Evolutionary conservation across 2,329 filamentous ascomycete species (phyloP).

Genomic region (Tolypocladium inflatum): DNA sequence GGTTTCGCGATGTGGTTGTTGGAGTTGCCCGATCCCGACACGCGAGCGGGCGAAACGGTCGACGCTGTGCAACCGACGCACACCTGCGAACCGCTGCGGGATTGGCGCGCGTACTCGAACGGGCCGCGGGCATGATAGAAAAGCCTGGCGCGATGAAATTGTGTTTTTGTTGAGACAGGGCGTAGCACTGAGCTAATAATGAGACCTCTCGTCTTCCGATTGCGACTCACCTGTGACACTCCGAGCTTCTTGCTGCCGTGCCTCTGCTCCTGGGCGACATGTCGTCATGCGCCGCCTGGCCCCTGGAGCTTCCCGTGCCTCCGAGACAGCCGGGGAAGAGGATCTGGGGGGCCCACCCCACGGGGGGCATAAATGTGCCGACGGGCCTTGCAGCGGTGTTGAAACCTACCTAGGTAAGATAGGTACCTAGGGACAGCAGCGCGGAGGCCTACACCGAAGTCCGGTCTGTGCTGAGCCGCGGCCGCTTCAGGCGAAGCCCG

Average conservation of each 20-base stretch:
- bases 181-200: not conserved
- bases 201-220: not conserved
- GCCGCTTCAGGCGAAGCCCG: not conserved
- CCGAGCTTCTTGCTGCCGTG: not conserved
- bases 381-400: not conserved
- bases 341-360: not conserved
- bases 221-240: not conserved
- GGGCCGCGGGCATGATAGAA: not conserved
- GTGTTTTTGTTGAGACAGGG: not conserved
- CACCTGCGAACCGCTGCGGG: not conserved
- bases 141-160: too few species aligned
- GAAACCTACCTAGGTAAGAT: not conserved
- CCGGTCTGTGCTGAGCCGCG: not conserved
- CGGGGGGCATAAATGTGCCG: not conserved
- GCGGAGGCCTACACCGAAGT: too few species aligned
- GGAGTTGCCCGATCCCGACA: not conserved
- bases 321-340: not conserved
- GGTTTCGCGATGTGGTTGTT: not conserved
- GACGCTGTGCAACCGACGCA: not conserved
- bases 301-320: not conserved
- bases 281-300: not conserved
- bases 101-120: not conserved
- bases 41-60: too few species aligned
- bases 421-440: too few species aligned
- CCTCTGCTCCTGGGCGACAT: not conserved